Conservation (phyloP, 1,139 yeast genomes). For the Yamadazyma atlantica region DNA sequence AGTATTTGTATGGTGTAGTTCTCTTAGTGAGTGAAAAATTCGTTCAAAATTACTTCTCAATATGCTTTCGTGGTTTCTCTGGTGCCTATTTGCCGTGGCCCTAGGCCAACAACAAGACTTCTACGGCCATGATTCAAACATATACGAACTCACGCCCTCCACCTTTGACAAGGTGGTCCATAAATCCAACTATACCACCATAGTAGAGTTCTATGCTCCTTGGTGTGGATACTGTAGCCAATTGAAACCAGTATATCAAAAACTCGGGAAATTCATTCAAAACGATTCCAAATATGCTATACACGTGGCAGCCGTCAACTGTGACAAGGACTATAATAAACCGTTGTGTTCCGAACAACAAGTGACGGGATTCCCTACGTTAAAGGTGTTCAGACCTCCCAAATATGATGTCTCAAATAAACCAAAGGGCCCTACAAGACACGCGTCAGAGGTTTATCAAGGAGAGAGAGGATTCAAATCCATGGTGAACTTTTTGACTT, state of each 20-base stretch:
- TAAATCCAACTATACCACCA: slow-evolving; percentile 70
- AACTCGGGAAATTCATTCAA: slow-evolving; percentile 60
- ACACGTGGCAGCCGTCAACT: slow-evolving; percentile 82
- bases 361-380: slow-evolving; percentile 78
- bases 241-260: slow-evolving; percentile 55
- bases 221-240: slow-evolving; percentile 89
- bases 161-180: slow-evolving; percentile 67
- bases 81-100: slow-evolving; percentile 5
- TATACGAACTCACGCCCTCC: slow-evolving; percentile 55
- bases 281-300: slow-evolving; percentile 52
- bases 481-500: slow-evolving; percentile 56
- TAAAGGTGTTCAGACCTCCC: slow-evolving; percentile 82
- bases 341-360: slow-evolving; percentile 66
- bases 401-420: slow-evolving; percentile 37
- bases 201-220: slow-evolving; percentile 94
- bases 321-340: slow-evolving; percentile 71
- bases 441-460: slow-evolving; percentile 62
- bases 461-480: slow-evolving; percentile 68
- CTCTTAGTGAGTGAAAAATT: background rate
- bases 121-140: slow-evolving; percentile 39
- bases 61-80: background rate
- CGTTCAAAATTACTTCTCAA: no score
- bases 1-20: no score
- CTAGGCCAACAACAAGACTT: slow-evolving; percentile 11
- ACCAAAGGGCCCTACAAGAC: slow-evolving; percentile 28